phyloP scores from a whole-genome alignment of 148 eudicot species.

The Bassia scoparia region DNA sequence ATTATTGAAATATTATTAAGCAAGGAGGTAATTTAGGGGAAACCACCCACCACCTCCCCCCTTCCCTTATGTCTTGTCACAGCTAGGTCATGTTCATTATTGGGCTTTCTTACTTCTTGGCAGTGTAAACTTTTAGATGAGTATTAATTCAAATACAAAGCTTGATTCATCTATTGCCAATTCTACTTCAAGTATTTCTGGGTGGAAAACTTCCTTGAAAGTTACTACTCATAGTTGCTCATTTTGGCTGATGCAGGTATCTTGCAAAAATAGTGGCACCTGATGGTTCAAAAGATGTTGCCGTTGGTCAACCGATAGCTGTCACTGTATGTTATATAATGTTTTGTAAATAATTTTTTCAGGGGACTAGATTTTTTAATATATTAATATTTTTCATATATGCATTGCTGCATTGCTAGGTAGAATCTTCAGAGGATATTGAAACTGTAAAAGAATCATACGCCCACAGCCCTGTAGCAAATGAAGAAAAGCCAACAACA shows the following conservation, averaged over 20 bases:
- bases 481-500: slow-evolving; percentile 43
- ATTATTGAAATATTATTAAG: too few relatives aligned
- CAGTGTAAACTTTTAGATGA: not conserved
- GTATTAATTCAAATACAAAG: not conserved
- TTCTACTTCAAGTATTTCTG: not conserved
- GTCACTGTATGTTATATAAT: slow-evolving; percentile 61
- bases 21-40: too few relatives aligned
- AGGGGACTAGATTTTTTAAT: not conserved
- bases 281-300: slow-evolving; percentile 81
- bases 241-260: slow-evolving; percentile 41
- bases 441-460: slow-evolving; percentile 52
- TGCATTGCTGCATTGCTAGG: slow-evolving; percentile 42
- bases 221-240: not conserved
- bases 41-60: too few relatives aligned
- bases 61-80: too few relatives aligned
- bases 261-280: slow-evolving; percentile 84
- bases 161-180: not conserved
- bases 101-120: not conserved
- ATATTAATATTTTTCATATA: not conserved
- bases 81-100: too few relatives aligned
- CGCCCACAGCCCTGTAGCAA: slow-evolving; percentile 27
- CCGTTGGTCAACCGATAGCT: slow-evolving; percentile 85
- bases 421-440: slow-evolving; percentile 73
- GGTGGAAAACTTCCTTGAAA: not conserved
- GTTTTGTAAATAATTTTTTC: not conserved